phyloP scores from a whole-genome alignment of 257 asterid genomes.

The Fraxinus cuspidata region DNA sequence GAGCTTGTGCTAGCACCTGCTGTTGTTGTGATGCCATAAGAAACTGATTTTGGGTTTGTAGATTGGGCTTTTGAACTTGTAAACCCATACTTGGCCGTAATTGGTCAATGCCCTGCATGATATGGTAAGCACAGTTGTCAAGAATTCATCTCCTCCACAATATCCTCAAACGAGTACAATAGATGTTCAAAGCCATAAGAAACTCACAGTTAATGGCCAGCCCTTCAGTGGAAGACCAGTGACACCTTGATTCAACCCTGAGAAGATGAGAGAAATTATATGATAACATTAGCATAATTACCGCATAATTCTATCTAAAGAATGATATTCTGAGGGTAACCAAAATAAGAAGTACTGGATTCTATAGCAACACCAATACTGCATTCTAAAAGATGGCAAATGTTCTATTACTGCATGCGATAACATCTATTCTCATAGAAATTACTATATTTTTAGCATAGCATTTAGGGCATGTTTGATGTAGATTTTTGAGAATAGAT shows the following conservation, averaged over 20 bases:
- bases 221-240: conserved; percentile 95
- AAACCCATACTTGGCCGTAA: conserved; percentile 82
- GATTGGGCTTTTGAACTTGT: conserved; percentile 88
- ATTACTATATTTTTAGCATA: not conserved
- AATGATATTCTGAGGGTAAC: not conserved
- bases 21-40: conserved; percentile 91
- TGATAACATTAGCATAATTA: not conserved
- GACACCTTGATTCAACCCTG: conserved; percentile 92
- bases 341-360: not conserved
- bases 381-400: not conserved
- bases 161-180: conserved; percentile 13
- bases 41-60: conserved; percentile 83
- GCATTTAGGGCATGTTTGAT: not conserved
- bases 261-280: conserved; percentile 26
- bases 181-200: conserved; percentile 26
- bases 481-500: no score
- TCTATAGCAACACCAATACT: not conserved
- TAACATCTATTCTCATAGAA: not conserved
- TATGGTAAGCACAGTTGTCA: conserved; percentile 28
- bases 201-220: conserved; percentile 97
- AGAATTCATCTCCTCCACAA: conserved; percentile 13
- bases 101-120: conserved; percentile 86
- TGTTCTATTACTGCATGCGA: not conserved
- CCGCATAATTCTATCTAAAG: not conserved
- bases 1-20: conserved; percentile 92